These are phyloP conservation scores for Pseudogymnoascus sp. DNA, from an alignment of 2,329 filamentous ascomycete genomes.

Conservation along the genomic window DNA sequence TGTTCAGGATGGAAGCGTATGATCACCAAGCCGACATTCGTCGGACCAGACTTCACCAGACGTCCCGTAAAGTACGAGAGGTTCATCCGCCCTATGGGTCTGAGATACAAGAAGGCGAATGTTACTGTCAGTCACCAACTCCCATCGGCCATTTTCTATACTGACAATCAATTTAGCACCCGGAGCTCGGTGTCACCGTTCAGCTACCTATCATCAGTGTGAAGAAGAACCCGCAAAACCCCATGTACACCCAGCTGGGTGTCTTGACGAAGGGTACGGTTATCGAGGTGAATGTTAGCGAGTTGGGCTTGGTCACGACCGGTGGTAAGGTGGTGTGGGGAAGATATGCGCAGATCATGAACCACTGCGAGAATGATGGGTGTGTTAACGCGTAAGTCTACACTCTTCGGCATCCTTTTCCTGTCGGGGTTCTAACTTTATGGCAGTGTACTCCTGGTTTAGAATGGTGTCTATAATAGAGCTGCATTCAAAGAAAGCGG, in stretches of 20 bases:
- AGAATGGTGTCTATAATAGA: constrained; percentile 9
- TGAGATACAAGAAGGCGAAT: constrained; percentile 68
- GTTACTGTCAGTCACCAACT: constrained; percentile 45
- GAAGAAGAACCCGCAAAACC: constrained; percentile 77
- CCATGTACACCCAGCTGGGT: constrained; percentile 80
- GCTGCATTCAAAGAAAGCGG: neutral
- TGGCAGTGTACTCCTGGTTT: constrained; percentile 1
- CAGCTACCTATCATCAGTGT: constrained; percentile 57
- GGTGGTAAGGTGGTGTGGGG: constrained; percentile 88
- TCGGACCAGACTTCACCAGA: constrained; percentile 79
- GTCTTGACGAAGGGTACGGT: constrained; percentile 75
- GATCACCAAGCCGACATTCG: constrained; percentile 77
- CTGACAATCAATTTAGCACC: constrained; percentile 25
- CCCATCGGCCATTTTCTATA: neutral
- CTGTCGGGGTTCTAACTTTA: neutral
- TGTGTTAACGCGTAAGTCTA: constrained; percentile 39
- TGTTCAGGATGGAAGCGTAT: constrained; percentile 28
- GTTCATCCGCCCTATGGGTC: constrained; percentile 64
- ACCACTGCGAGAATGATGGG: constrained; percentile 51
- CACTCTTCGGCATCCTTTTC: neutral
- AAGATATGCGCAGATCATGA: constrained; percentile 58
- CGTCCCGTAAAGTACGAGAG: constrained; percentile 66
- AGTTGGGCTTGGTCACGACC: constrained; percentile 79
- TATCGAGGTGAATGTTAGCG: constrained; percentile 82
- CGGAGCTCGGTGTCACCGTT: constrained; percentile 72